Base-by-base conservation (phyloP, 1,139 yeast species). In the Yamadazyma songkhlaensis region DNA sequence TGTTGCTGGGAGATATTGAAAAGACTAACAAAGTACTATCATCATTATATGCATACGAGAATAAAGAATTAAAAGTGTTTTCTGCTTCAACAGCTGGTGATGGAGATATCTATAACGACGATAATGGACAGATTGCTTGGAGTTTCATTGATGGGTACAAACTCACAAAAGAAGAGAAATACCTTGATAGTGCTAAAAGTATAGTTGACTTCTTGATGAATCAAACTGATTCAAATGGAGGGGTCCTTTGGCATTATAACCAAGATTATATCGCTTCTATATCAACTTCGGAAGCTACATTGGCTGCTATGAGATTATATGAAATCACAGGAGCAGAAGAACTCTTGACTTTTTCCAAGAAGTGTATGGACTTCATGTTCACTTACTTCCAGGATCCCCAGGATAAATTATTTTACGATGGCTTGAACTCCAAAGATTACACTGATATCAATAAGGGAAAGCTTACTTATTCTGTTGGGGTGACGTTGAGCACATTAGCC, bases 401-500 rank as follows among this genome's bases (percentile, higher is more conserved):
- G 9, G 64, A 60, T 40, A 47, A 51, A 8, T 54, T 62, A 14
- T 58, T 64, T 34, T 59, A 51, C 34, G 71, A 64, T 44, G 71
- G 71, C 3, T 40, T 54, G 23, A 43, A 52, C 27, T 42, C 45
- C 21, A 33, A 39, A 14, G 46, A 51, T 29, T 49, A 49, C 31
- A 39, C 38, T 10, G 37, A 46, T 22, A 34, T 57, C 12, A 59
- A 63, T 43, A 52, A 48, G 29, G 68, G 67, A 0, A 63, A 64
- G 39, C 52, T 64, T 31, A 47, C 68, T 2, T 64, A 64, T 44
- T 62, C 69, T 3, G 60, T 61, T 8, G 71, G 71, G 2, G 50
- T 53, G 13, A 58, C 62, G 3, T 46, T 64, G 41, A 59, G 65
- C 17, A 49, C 66, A 2, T 50, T 60, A 29, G 49, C 59, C 0